Evolutionary conservation across 257 asterid genomes (phyloP).

Genomic region (Solanum paucissectum): DNA sequence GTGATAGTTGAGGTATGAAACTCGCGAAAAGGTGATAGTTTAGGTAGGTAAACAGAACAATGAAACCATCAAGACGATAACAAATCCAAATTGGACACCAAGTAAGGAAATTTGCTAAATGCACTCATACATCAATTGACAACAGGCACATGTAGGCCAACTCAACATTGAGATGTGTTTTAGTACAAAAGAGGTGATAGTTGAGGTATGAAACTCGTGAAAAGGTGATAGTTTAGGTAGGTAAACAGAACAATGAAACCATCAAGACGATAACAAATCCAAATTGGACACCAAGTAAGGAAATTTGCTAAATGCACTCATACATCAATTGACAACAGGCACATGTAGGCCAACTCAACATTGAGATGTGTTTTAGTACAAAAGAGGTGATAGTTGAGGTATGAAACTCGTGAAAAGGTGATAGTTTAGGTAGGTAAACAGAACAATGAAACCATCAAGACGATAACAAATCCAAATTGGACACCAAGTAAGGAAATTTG

Average conservation of each 20-base stretch:
- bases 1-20: not conserved
- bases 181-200: not conserved
- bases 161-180: not conserved
- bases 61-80: not conserved
- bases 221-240: not conserved
- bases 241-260: too few species aligned
- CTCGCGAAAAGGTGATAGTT: not conserved
- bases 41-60: not conserved
- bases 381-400: not conserved
- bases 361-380: not conserved
- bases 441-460: not conserved
- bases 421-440: not conserved
- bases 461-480: not conserved
- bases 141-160: not conserved
- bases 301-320: too few species aligned
- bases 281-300: too few species aligned
- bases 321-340: not conserved
- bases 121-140: not conserved
- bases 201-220: not conserved
- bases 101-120: not conserved
- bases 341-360: not conserved
- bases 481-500: not conserved
- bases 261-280: too few species aligned
- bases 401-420: not conserved
- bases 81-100: not conserved